Base-by-base conservation (phyloP, 2,329 filamentous ascomycete genomes). In the Cytospora piceae region DNA sequence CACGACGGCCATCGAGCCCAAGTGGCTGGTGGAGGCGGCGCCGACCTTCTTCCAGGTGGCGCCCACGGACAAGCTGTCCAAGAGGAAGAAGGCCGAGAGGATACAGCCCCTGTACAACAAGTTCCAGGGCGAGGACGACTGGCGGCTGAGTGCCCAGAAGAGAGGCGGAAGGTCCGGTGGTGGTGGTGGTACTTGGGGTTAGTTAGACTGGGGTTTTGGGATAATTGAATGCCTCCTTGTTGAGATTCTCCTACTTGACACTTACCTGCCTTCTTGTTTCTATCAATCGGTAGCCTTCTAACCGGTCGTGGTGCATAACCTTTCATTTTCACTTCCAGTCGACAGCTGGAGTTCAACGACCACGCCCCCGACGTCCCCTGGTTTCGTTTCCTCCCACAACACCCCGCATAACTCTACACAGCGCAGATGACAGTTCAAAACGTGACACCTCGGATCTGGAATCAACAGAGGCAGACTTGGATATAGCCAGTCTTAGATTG, bases 1-100 rank as follows among this genome's bases (percentile, higher is more conserved):
- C 75, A 95, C 93, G 17, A 97, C 93, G 4, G 86, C 87, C 4
- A 98, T 99, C 73, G 95, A 99, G 79, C 94, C 95, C 11, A 97
- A 96, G 74, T 90, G 88, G 88, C 85, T 99, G 27, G 93, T 98
- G 0, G 94, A 97, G 73, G 94, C 94, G 15, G 95, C 96, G n/a
- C 95, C 96, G 12, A 97, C 93, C 0, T 99, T 98, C 82, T 99
- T 98, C 87, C 97, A 96, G 84, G 93, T 98, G 5, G 94, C 95
- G 22, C 89, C 92, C 0, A 94, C 90, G 42, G 93, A 97, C 75
- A 84, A 87, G 64, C 78, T 99, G 73, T 94, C 90, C 70, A 97
- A 97, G 84, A 82, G 95, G 73, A 95, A 96, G 86, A 90, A 92
- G 82, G 92, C 92, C 0, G 95, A 99, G 83, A 85, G 94, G 64